Evolutionary conservation across 768 basidiomycete species (phyloP).

Genomic region (Kockovaella imperatae): DNA sequence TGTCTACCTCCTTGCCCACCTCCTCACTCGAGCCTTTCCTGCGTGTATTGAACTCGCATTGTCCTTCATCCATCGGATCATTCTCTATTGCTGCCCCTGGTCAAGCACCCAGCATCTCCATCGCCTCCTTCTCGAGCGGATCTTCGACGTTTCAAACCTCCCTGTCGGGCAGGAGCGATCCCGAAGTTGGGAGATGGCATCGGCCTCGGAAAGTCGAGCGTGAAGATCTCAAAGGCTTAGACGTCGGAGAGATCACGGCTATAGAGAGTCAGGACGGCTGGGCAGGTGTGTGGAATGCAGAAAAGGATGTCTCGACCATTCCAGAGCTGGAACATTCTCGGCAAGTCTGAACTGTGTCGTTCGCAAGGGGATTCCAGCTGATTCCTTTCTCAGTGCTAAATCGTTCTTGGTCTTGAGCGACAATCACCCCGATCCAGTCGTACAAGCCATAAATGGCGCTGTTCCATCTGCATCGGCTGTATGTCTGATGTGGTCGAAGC

Average conservation of each 20-base stretch:
- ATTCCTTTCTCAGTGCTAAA: conserved; percentile 6
- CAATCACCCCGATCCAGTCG: conserved; percentile 18
- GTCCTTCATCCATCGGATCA: conserved; percentile 21
- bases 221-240: conserved; percentile 25
- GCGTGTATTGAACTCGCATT: conserved; percentile 8
- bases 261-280: conserved; percentile 14
- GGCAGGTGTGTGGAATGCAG: conserved; percentile 30
- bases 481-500: background rate
- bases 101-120: conserved; percentile 7
- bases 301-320: conserved; percentile 7
- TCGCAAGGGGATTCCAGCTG: background rate
- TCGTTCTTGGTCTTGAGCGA: conserved; percentile 27
- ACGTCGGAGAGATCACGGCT: conserved; percentile 9
- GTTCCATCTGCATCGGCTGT: conserved; percentile 14
- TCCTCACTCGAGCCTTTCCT: conserved; percentile 5
- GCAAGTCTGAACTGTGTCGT: conserved; percentile 4
- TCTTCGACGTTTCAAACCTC: conserved; percentile 12
- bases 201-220: conserved; percentile 10
- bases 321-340: conserved; percentile 20
- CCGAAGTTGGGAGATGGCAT: conserved; percentile 33
- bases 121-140: conserved; percentile 14
- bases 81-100: conserved; percentile 5
- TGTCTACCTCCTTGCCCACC: conserved; percentile 20
- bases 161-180: conserved; percentile 16
- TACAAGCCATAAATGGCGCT: conserved; percentile 15